Conservation (phyloP, 2,329 filamentous ascomycete genomes). For the Didymella keratinophila region DNA sequence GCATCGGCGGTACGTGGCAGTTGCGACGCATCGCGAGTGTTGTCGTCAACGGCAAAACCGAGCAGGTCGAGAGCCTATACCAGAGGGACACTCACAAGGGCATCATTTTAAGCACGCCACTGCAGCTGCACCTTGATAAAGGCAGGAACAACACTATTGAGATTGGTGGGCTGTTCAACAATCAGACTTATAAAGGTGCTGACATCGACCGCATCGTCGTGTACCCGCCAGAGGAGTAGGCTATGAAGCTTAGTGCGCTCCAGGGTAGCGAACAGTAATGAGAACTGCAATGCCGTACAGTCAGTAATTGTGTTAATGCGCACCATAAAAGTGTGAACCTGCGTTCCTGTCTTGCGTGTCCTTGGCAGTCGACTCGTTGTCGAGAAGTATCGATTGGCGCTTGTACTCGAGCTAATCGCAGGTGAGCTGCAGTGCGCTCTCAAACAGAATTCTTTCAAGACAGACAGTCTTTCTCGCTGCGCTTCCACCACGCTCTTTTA, state of each 20-base stretch:
- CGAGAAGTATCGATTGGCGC: too few relatives aligned
- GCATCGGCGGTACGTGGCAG: slow-evolving; percentile 67
- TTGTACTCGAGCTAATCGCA: too few relatives aligned
- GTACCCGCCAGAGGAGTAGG: slow-evolving; percentile 61
- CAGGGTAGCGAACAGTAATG: too few relatives aligned
- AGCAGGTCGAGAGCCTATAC: slow-evolving; percentile 60
- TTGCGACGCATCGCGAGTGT: slow-evolving; percentile 68
- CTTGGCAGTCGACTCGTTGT: too few relatives aligned
- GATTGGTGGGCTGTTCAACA: slow-evolving; percentile 65
- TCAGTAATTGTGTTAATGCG: background rate
- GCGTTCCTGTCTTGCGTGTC: too few relatives aligned
- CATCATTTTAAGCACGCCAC: slow-evolving; percentile 65
- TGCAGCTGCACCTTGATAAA: slow-evolving; percentile 62
- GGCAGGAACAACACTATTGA: slow-evolving; percentile 67
- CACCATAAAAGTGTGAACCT: too few relatives aligned
- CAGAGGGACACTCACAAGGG: slow-evolving; percentile 67
- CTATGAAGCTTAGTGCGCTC: too few relatives aligned
- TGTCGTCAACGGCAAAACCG: slow-evolving; percentile 62
- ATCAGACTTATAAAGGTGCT: slow-evolving; percentile 64
- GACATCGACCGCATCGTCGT: slow-evolving; percentile 68
- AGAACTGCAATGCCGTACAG: background rate
- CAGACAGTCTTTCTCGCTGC: too few relatives aligned
- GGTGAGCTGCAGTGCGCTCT: too few relatives aligned
- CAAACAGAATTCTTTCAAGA: too few relatives aligned
- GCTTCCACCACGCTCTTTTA: background rate